These are phyloP conservation scores for Thymus quinquecostatus DNA, from an alignment of 257 asterid species.

Conservation along the genomic window DNA sequence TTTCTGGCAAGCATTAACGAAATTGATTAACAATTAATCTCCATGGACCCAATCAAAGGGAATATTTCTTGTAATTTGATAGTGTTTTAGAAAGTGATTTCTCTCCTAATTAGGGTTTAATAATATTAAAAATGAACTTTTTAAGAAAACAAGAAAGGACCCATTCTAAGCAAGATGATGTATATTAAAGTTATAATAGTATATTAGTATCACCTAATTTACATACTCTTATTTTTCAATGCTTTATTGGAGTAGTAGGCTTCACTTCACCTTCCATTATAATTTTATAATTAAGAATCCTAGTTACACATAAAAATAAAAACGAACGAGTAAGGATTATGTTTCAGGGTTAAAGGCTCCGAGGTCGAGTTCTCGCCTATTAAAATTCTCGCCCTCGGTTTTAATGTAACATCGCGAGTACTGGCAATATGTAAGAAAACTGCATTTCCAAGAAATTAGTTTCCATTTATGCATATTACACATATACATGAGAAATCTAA, in stretches of 20 bases:
- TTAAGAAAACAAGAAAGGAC: conserved; percentile 4
- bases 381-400: too few species aligned
- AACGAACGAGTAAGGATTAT: too few species aligned
- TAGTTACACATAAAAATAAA: too few species aligned
- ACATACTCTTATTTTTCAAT: background rate
- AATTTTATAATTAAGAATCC: too few species aligned
- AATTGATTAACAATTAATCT: background rate
- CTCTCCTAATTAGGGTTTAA: conserved; percentile 7
- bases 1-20: background rate
- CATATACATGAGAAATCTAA: too few species aligned
- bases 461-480: background rate
- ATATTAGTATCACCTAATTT: conserved; percentile 15
- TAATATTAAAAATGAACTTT: background rate
- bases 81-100: conserved; percentile 7
- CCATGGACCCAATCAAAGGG: background rate
- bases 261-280: background rate
- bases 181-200: background rate
- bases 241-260: conserved; percentile 5
- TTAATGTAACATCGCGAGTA: background rate
- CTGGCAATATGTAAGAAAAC: background rate
- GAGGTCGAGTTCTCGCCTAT: too few species aligned
- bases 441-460: background rate
- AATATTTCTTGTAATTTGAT: background rate
- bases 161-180: background rate
- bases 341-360: too few species aligned